Evolutionary conservation across 176 grass and related monocot species (phyloP).

Genomic region (Poa pratensis): DNA sequence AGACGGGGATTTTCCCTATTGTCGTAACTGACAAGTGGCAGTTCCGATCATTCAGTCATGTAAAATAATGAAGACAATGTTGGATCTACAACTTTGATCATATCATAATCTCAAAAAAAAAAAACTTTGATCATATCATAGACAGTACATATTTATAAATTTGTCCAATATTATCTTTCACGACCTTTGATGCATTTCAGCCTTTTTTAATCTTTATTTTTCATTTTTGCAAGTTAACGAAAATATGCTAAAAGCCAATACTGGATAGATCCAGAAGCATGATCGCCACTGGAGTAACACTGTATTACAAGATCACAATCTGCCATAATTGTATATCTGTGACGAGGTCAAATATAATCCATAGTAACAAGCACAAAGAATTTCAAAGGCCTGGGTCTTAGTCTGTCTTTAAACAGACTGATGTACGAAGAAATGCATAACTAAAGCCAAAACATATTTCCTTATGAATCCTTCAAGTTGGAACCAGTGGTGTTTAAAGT

Average conservation of each 20-base stretch:
- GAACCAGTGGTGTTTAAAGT: conserved; percentile 15
- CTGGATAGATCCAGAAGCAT: background rate
- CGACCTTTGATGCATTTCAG: conserved; percentile 6
- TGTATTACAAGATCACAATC: background rate
- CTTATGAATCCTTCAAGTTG: conserved; percentile 1
- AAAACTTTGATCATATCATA: conserved; percentile 8
- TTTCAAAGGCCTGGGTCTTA: background rate
- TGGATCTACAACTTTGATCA: conserved; percentile 23
- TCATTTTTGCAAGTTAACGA: conserved; percentile 3
- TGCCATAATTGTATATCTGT: background rate
- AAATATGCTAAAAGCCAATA: conserved; percentile 23
- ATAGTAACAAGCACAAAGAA: background rate
- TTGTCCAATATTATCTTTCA: background rate
- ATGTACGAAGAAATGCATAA: conserved; percentile 22
- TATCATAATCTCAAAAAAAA: too few relatives aligned
- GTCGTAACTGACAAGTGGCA: background rate
- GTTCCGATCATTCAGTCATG: background rate
- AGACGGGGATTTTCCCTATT: background rate
- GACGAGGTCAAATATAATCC: conserved; percentile 5
- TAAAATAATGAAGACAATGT: background rate
- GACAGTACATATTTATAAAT: background rate
- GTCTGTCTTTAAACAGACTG: conserved; percentile 13
- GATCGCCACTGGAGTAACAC: background rate
- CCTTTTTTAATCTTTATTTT: conserved; percentile 1
- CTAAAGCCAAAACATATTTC: background rate